A percentile compares a stretch with the other conserved stretches of the same genome.
phyloP scores from a whole-genome alignment of 2,329 filamentous ascomycete species.

The Diplocarpon rosae region DNA sequence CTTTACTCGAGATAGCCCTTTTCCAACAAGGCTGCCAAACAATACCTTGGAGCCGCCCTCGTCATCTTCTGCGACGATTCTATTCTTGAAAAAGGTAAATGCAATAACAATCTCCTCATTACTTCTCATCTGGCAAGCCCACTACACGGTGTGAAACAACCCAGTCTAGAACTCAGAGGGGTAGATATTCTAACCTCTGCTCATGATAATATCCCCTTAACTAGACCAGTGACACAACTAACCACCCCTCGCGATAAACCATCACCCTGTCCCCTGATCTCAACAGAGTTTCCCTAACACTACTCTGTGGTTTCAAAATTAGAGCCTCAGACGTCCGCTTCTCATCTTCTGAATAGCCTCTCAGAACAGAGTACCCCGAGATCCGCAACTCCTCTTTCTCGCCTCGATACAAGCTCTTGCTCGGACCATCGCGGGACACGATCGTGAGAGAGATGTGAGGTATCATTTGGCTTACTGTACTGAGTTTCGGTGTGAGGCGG shows the following conservation, averaged over 20 bases:
- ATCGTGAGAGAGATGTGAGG: conserved; percentile 68
- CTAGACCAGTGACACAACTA: conserved; percentile 3
- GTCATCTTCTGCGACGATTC: not conserved
- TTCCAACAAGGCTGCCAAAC: no score
- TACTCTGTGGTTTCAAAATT: conserved; percentile 31
- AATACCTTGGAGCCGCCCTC: not conserved
- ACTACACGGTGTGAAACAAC: conserved; percentile 41
- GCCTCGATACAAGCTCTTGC: conserved; percentile 52
- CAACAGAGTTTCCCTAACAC: conserved; percentile 47
- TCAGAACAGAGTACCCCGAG: conserved; percentile 64
- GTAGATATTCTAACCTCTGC: conserved; percentile 9
- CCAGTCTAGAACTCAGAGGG: conserved; percentile 8
- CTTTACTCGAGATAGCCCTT: not conserved
- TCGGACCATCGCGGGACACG: conserved; percentile 45
- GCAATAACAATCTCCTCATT: conserved; percentile 58
- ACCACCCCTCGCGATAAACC: conserved; percentile 4
- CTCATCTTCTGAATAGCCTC: conserved; percentile 57
- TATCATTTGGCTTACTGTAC: conserved; percentile 64
- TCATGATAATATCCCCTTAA: conserved; percentile 10
- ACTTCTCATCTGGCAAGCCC: conserved; percentile 50
- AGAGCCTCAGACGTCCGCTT: conserved; percentile 54
- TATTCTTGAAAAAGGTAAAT: conserved; percentile 30
- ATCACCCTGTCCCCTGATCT: conserved; percentile 59
- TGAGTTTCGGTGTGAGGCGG: conserved; percentile 1
- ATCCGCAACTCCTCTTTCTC: conserved; percentile 65